Base-by-base conservation (phyloP, 116 monocot genomes). In the Thalassia testudinum region DNA sequence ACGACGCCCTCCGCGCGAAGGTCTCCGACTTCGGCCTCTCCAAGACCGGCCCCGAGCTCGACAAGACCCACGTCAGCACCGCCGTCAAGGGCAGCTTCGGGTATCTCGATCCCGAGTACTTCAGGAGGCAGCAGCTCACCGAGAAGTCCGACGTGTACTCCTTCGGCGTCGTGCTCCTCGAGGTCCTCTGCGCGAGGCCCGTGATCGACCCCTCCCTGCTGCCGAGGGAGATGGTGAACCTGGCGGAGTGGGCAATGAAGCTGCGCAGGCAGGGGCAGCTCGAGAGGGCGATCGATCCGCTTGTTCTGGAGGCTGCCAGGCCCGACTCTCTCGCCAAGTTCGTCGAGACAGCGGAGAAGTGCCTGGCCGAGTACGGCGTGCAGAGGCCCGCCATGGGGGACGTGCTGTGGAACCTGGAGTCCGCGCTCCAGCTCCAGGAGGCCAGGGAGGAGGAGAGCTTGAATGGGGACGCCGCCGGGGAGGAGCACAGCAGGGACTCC, bases 81-180 rank as follows among this genome's bases (percentile, higher is more conserved):
- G 86, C 78, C 1, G 86, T 86, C 23, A 86, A 86, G 28, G 86
- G 86, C 28, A 86, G 86, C 37, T 86, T 86, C 10, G 86, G 86
- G 8, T 86, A 86, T 57, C 75, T 86, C 15, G 86, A 86, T 63
- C 86, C 86, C 1, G 86, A 86, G 40, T 86, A 86, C 24, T 81
- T 78, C 69, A 27, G 81, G 25, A 61, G 78, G 45, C 81, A 86
- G 25, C 74, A 81, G 49, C 57, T 86, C 37, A 86, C 86, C 0
- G 86, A 86, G 60, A 86, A 86, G 34, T 86, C 86, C 0, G 86
- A 86, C 60, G 81, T 81, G 2, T 86, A 86, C 43, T 86, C 86
- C 0, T 86, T 86, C 25, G 86, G 81, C 12, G 86, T 86, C 8
- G 86, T 86, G 8, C 59, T 86, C 27, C 56, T 86, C 0, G 86